Conservation (phyloP, 768 basidiomycete genomes). For the Xerocomus brunneocitrinus region DNA sequence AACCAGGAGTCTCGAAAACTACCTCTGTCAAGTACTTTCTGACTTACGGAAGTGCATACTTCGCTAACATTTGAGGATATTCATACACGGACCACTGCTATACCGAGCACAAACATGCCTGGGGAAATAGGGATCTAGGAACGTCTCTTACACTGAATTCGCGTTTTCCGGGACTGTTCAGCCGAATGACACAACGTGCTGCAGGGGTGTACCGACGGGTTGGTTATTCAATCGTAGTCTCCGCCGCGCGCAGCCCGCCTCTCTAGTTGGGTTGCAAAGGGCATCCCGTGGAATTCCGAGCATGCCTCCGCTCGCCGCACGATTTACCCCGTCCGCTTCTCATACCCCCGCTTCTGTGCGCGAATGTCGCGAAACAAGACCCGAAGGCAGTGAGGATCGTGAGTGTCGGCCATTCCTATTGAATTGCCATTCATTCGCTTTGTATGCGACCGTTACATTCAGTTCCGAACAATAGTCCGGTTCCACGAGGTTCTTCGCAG, state of each 20-base stretch:
- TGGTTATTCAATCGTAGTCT: background rate
- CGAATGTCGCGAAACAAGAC: conserved; percentile 18
- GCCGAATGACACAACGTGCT: background rate
- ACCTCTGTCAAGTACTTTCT: conserved; percentile 10
- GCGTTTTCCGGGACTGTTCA: background rate
- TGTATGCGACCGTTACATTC: conserved; percentile 4
- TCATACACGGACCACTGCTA: background rate
- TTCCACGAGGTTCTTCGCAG: conserved; percentile 11
- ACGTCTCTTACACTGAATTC: background rate
- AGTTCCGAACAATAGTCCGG: conserved; percentile 1
- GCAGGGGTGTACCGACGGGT: conserved; percentile 1
- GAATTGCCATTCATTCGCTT: conserved; percentile 3
- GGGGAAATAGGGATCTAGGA: background rate
- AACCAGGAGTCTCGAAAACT: conserved; percentile 2
- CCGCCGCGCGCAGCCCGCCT: conserved; percentile 1
- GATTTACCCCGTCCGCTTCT: conserved; percentile 13
- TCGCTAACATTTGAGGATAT: conserved; percentile 1
- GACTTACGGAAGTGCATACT: conserved; percentile 4
- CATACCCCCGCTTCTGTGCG: conserved; percentile 17
- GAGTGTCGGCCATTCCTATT: conserved; percentile 8
- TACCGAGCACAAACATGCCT: background rate
- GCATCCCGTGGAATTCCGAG: conserved; percentile 24
- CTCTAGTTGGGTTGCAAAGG: conserved; percentile 2
- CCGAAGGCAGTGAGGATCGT: conserved; percentile 19
- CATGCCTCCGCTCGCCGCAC: conserved; percentile 10